A percentile compares a stretch with the other conserved stretches of the same genome.
phyloP scores from a whole-genome alignment of 805 yeast species.

The Cyberlindnera bimundalis region DNA sequence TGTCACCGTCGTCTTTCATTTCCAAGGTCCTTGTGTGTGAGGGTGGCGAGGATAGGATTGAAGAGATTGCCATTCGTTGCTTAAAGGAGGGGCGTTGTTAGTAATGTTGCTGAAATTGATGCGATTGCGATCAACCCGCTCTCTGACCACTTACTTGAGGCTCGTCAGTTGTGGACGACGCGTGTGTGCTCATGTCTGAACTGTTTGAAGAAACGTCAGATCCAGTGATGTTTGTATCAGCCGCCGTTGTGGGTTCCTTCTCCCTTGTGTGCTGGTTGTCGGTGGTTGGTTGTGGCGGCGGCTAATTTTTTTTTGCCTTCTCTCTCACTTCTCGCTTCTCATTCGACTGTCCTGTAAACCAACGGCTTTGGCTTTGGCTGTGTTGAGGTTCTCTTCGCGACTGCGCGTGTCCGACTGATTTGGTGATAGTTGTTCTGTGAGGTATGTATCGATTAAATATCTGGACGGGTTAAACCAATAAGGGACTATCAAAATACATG shows the following conservation, averaged over 20 bases:
- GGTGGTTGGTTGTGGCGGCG: not conserved
- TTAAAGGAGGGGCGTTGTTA: not conserved
- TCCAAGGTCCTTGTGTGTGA: constrained; percentile 1
- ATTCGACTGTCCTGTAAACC: not conserved
- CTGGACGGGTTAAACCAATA: too few species aligned
- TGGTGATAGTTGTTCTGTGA: not conserved
- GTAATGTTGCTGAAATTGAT: not conserved
- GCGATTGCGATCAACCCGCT: too few species aligned
- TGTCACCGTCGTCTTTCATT: not conserved
- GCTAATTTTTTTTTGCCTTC: constrained; percentile 1
- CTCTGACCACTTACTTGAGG: constrained; percentile 4
- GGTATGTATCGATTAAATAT: too few species aligned
- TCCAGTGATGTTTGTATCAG: too few species aligned
- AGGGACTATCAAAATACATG: too few species aligned
- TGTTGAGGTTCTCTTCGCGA: constrained; percentile 1
- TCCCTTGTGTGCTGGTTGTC: too few species aligned
- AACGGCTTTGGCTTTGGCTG: not conserved
- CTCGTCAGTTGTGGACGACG: constrained; percentile 3
- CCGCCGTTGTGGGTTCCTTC: too few species aligned
- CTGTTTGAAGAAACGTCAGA: too few species aligned
- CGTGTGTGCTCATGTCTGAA: constrained; percentile 2
- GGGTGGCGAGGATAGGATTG: constrained; percentile 23
- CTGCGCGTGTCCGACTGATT: not conserved
- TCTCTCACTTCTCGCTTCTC: constrained; percentile 1
- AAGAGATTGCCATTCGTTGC: constrained; percentile 24